Evolutionary conservation across 257 asterid genomes (phyloP), one percentile per base, ranked within the genome.

Genomic region (Sherardia arvensis): DNA sequence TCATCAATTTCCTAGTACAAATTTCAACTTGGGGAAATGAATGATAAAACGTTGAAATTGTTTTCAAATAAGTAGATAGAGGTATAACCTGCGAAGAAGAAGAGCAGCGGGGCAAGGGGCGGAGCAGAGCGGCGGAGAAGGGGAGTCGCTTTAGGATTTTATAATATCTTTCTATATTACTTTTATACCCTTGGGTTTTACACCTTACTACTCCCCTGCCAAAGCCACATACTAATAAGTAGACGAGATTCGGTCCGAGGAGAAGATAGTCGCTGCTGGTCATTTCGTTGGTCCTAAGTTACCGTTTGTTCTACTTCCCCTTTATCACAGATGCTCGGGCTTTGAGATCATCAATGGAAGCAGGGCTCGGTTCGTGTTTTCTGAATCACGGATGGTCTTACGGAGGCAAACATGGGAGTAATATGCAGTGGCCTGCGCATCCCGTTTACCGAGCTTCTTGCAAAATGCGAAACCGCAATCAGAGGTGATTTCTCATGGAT

Each of bases 401-500:
- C 22, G 83, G 74, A 56, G 70, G 59, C 48, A 65, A 73, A 65
- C 78, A 30, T 29, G 77, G 75, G 57, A 55, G 48, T 64, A 66
- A 48, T 59, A 66, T 73, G 21, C 85, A 81, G 30, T 73, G 73
- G 38, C 72, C 81, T 69, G 69, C 81, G 36, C 82, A 59, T 70
- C 85, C 87, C 15, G 73, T 74, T 72, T 73, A 45, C 58, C 81
- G 81, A 1, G 72, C 80, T 72, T 86, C 88, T 15, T 85, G 91
- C 78, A 80, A 76, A 79, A 85, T 77, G 77, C 95, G 95, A 22
- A 87, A 78, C 66, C 87, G 96, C 26, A 79, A 80, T 61, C 74
- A 72, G 79, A 82, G 96, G 98, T 91, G 15, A 34, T 8, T n/a
- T 53, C 25, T 27, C 45, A 27, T 51, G 7, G 38, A 27, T 32